Conservation (phyloP, 176 grass and related monocot genomes). For the Leersia perrieri region DNA sequence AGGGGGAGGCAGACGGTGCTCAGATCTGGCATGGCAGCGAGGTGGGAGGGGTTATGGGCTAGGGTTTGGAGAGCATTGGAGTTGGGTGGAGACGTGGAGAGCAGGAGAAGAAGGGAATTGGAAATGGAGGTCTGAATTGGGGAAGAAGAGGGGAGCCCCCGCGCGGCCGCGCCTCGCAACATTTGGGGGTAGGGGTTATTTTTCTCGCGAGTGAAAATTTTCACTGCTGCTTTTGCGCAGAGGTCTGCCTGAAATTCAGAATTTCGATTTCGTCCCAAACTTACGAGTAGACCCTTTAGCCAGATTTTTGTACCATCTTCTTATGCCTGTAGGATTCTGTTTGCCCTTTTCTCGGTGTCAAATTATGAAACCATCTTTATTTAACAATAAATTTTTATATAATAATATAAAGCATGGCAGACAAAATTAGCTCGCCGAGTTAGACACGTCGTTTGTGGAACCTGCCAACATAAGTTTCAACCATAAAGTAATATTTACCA, state of each 20-base stretch:
- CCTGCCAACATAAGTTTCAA: too few species aligned
- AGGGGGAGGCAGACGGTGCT: constrained; percentile 32
- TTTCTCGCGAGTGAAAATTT: neutral
- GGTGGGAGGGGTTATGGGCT: neutral
- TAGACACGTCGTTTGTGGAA: too few species aligned
- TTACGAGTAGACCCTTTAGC: neutral
- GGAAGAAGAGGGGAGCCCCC: constrained; percentile 7
- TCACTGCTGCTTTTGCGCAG: neutral
- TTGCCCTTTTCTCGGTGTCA: too few species aligned
- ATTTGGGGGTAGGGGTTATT: constrained; percentile 11
- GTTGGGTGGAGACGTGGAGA: constrained; percentile 8
- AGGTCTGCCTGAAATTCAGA: neutral
- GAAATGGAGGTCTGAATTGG: constrained; percentile 23
- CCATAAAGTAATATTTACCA: too few species aligned
- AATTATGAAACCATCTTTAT: too few species aligned
- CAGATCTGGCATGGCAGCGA: constrained; percentile 53
- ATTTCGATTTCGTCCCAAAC: neutral
- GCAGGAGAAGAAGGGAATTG: neutral
- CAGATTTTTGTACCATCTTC: neutral
- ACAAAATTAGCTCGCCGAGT: too few species aligned
- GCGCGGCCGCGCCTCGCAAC: neutral
- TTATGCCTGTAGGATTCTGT: too few species aligned
- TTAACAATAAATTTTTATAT: too few species aligned
- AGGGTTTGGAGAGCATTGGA: constrained; percentile 48
- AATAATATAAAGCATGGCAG: too few species aligned